Percentiles rank a stretch among this genome's conserved stretches.
Evolutionary conservation across 2,329 filamentous ascomycete genomes (phyloP).

Genomic region (Bertia moriformis): DNA sequence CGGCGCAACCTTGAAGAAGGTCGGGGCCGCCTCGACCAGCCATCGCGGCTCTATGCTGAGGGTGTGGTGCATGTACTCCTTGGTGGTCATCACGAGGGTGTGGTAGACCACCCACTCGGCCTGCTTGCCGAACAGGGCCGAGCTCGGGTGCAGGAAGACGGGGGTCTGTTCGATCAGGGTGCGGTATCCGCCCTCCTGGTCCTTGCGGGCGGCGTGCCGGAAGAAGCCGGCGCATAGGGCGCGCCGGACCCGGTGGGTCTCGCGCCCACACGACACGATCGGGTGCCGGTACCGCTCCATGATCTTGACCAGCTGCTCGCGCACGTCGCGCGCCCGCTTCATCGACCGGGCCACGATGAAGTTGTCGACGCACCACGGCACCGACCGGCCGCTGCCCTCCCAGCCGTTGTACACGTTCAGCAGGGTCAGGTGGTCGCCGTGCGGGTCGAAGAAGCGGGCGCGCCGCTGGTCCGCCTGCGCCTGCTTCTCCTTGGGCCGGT

Average conservation of each 20-base stretch:
- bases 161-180: constrained; percentile 63
- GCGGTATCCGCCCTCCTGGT: constrained; percentile 61
- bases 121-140: constrained; percentile 58
- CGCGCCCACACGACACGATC: constrained; percentile 51
- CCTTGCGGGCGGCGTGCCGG: constrained; percentile 57
- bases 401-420: constrained; percentile 63
- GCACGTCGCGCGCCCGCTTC: constrained; percentile 53
- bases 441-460: constrained; percentile 58
- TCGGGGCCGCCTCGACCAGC: constrained; percentile 59
- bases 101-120: constrained; percentile 63
- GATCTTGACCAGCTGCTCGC: constrained; percentile 56
- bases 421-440: constrained; percentile 58
- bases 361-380: constrained; percentile 62
- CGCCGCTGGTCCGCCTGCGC: constrained; percentile 65
- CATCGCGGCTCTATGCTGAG: constrained; percentile 56
- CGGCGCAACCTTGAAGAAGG: constrained; percentile 63
- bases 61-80: constrained; percentile 64
- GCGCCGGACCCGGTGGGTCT: constrained; percentile 53
- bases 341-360: constrained; percentile 60
- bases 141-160: constrained; percentile 58
- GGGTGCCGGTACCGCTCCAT: constrained; percentile 55
- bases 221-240: constrained; percentile 61
- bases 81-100: constrained; percentile 53
- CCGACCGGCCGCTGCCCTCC: constrained; percentile 49
- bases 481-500: constrained; percentile 62